A percentile compares a stretch with the other conserved stretches of the same genome.
Conservation (phyloP, 2,329 filamentous ascomycete genomes). For the Trichoderma guizhouense region DNA sequence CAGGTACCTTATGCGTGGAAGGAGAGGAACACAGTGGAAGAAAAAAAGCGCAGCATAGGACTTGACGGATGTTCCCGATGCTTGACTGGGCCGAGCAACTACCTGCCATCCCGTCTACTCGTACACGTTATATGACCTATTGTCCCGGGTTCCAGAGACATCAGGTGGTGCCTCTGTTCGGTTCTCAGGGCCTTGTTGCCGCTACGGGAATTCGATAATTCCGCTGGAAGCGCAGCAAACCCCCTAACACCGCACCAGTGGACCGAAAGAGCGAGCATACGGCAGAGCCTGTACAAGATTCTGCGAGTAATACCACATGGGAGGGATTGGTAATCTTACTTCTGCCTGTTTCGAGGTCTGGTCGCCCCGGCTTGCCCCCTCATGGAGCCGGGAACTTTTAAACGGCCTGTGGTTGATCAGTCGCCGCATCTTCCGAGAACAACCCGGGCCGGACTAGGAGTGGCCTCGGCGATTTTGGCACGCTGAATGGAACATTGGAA, state of each 20-base stretch:
- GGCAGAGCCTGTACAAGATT: not conserved
- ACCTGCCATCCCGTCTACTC: not conserved
- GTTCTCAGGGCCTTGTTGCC: not conserved
- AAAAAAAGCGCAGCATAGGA: not conserved
- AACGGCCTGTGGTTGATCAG: slow-evolving; percentile 18
- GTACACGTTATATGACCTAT: not conserved
- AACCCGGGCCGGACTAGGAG: slow-evolving; percentile 3
- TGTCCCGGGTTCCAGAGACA: not conserved
- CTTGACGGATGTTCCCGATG: not conserved
- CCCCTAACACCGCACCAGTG: slow-evolving; percentile 7
- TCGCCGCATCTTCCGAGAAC: slow-evolving; percentile 13
- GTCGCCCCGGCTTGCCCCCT: slow-evolving; percentile 9
- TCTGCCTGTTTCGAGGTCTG: slow-evolving; percentile 1
- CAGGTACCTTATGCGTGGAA: not conserved
- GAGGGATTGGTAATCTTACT: slow-evolving; percentile 16
- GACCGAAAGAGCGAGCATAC: not conserved
- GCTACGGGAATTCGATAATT: not conserved
- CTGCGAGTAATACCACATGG: slow-evolving; percentile 6
- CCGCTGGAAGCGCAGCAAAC: slow-evolving; percentile 5
- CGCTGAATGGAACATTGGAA: not conserved
- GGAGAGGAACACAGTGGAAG: not conserved
- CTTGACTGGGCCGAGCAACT: not conserved
- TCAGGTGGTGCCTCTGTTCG: not conserved
- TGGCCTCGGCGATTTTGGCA: not conserved
- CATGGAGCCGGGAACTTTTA: slow-evolving; percentile 14